These are phyloP conservation scores for Leavenworthia alabamica DNA, from an alignment of 345 rosid species.

Conservation along the genomic window DNA sequence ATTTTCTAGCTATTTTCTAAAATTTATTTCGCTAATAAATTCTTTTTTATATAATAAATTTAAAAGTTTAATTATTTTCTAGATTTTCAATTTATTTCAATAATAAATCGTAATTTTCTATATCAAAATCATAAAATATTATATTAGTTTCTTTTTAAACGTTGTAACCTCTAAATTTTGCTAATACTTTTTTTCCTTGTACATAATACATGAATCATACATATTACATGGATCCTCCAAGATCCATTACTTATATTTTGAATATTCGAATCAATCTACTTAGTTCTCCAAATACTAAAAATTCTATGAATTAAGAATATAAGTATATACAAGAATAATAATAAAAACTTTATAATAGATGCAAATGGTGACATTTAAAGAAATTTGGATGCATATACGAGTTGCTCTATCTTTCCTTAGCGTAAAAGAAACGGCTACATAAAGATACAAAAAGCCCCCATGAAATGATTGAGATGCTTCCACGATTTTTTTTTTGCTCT, in stretches of 20 bases:
- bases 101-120: too few relatives aligned
- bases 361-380: constrained; percentile 1
- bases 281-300: background rate
- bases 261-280: background rate
- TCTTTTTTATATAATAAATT: too few relatives aligned
- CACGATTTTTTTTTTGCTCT: constrained; percentile 11
- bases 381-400: constrained; percentile 29
- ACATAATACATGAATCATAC: background rate
- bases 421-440: constrained; percentile 30
- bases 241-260: background rate
- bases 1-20: background rate
- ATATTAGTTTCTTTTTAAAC: too few relatives aligned
- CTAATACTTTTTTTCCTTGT: too few relatives aligned
- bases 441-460: constrained; percentile 27
- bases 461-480: constrained; percentile 33
- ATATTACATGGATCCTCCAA: background rate
- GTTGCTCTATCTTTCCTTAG: constrained; percentile 30
- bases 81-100: too few relatives aligned
- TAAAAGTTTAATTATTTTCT: too few relatives aligned
- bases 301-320: background rate
- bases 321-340: background rate
- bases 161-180: too few relatives aligned
- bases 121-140: too few relatives aligned
- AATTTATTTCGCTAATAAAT: too few relatives aligned
- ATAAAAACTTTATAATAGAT: background rate